Base-by-base conservation (phyloP, 192 early-diverging fungal species). In the Umbelopsis ramanniana region DNA sequence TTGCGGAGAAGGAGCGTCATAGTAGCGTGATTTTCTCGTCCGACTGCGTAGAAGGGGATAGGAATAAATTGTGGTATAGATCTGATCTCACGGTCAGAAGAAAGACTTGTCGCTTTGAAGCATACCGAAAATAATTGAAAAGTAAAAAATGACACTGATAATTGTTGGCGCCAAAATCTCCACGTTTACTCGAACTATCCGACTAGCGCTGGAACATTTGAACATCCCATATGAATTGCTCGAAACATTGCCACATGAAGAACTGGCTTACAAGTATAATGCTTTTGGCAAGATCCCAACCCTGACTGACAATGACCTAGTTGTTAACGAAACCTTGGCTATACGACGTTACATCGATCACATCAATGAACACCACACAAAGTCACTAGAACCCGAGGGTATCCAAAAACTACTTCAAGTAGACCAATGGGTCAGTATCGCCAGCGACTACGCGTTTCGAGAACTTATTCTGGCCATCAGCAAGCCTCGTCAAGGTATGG, bases 271-370 rank as follows among this genome's bases (percentile, higher is more conserved):
- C 53, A 68, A 81, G 68, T 72, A 78, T 48, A 78, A 77, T 35
- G 57, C 80, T 10, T 81, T 81, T 78, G 76, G 80, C 33, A 74
- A 74, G 37, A 57, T 81, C 12, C 80, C 80, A 15, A 67, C 76
- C 9, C 43, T 81, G 29, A 19, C 78, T 0, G 52, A 77, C 45
- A 48, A 67, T 11, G 73, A 53, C 8, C 46, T 52, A 6, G 45
- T 67, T 2, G 47, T 81, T 17, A 69, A 73, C 38, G 80, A 81
- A 45, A 77, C 80, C 6, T 37, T 66, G 19, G 76, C 72, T 14
- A 81, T 81, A 45, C 69, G 73, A 10, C 52, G 47, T 23, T 81
- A 75, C 43, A 63, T 81, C 15, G 80, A 81, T 60, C 46, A 53
- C 15, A 9, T 63, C 17, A 15, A 6, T 14, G 29, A 63, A 15